Evolutionary conservation across 2,329 filamentous ascomycete species (phyloP), one percentile per base, ranked within the genome.

Genomic region (Cylindrodendrum hubeiense): DNA sequence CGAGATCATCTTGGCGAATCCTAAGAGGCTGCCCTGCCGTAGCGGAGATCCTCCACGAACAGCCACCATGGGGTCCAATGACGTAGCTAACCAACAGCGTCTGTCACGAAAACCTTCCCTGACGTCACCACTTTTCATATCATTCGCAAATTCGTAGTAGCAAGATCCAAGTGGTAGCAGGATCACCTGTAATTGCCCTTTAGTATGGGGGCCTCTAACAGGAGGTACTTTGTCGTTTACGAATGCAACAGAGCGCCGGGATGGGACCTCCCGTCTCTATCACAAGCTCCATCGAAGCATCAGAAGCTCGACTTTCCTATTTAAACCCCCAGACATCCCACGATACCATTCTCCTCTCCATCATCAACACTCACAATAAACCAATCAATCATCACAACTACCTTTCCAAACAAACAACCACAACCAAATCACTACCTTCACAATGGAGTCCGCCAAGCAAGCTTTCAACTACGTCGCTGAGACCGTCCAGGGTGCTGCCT

Each of bases 401-500:
- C 44, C 65, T 57, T 67, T 19, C 28, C 28, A 28, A 50, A 30
- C 46, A 43, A 22, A 43, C 37, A 2, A n/a, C 37, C 50, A 44
- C 66, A 74, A 67, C 51, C 58, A 72, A 57, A 58, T 37, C 37
- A 39, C 37, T n/a, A 68, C 60, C 57, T 67, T 76, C 76, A 81
- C 70, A 80, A 87, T 87, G 85, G 85, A 87, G 71, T 78, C 82
- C 71, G 69, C 82, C 73, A 85, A 85, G 84, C 88, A 91, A 82
- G 86, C 85, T 77, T 86, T 81, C 82, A 91, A 91, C 87, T 91
- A 91, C 87, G 88, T 91, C 81, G 81, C 87, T 71, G 90, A 92
- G 86, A 83, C 83, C 72, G 78, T 91, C 76, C 86, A 91, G 84
- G 85, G 88, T 74, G 82, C 83, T 55, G 76, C 83, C 71, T 81